Evolutionary conservation across 768 basidiomycete genomes (phyloP), one percentile per base, ranked within the genome.

Genomic region (Suillus clintonianus): DNA sequence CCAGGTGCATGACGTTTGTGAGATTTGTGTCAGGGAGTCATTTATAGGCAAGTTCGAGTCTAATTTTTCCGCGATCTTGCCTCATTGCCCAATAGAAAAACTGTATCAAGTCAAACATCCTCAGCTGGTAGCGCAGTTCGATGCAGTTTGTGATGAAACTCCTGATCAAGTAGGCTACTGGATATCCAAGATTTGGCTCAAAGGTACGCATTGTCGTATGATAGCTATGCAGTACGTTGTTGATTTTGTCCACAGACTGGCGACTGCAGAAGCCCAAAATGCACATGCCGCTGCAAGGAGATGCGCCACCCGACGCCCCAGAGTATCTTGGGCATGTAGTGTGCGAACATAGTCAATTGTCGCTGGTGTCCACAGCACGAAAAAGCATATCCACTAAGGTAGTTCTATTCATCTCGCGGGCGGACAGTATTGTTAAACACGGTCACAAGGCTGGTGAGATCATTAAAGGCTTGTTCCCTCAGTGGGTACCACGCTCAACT

Each of bases 121-220:
- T 30, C 81, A 77, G 50, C 72, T 82, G n/a, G 86, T 91, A 0
- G 73, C 79, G 32, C 73, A 79, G 60, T 89, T 92, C 62, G 87
- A 92, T 54, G 79, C 82, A 5, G 71, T 86, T 7, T 79, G 80
- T 43, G 78, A 81, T 32, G 75, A 80, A 11, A 76, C 76, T 5
- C 77, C 77, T 14, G 83, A 84, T 61, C 72, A 75, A 17, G 65
- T 67, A 17, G 84, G 84, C 8, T 88, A 82, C 71, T 92, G 89
- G 88, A 85, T 94, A 69, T 94, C 93, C 0, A 92, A 89, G 71
- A 73, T 77, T 7, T 95, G 94, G 94, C 73, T 90, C 4, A 89
- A 83, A 84, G 92, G 92, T 90, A 62, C 17, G 73, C 63, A 50
- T 66, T 42, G 61, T 50, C 27, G 34, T 57, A 63, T 63, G 5